Base-by-base conservation (phyloP, 2,329 filamentous ascomycete species). In the Fusarium sp. region DNA sequence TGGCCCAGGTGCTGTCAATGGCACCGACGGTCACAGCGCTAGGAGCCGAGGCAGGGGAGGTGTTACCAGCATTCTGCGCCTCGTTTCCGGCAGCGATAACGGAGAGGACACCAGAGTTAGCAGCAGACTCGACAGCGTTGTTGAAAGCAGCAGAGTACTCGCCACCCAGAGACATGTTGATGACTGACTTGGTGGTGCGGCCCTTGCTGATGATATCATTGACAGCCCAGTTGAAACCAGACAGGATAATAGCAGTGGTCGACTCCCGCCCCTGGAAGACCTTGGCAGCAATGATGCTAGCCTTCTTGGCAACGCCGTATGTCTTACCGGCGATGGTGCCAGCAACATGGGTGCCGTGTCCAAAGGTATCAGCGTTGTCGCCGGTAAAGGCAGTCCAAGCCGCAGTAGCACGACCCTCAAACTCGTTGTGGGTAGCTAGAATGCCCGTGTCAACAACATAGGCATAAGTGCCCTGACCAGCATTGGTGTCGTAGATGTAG, bases 361-460 rank as follows among this genome's bases (percentile, higher is more conserved):
- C 85, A 66, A 79, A 69, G 38, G 79, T 71, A 59, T 83, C 81
- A 25, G 72, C 70, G 30, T 76, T 77, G 45, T 79, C 71, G 35
- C 73, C 76, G 35, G 65, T 66, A 56, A 75, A 82, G 37, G 76
- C 79, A 54, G 74, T 77, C 60, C 61, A 81, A 33, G 67, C 79
- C 15, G 66, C 61, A 10, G 54, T 81, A n/a, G 89, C 89, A 63
- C 89, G 86, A 40, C 86, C 87, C 75, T 86, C 83, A 75, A 88
- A 90, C 78, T 90, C 85, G 38, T 77, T 75, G 81, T 93, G 91
- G 6, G 85, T 84, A 25, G 83, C 82, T 56, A 82, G 82, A 73
- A 92, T 88, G 74, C 91, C 91, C 6, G 90, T 92, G 80, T 93
- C 91, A 56, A 93, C 86, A 25, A 93, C 81, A 79, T 89, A 93